These are phyloP conservation scores for Lophiotrema nucula DNA, from an alignment of 495 filamentous ascomycete genomes.

Conservation along the genomic window DNA sequence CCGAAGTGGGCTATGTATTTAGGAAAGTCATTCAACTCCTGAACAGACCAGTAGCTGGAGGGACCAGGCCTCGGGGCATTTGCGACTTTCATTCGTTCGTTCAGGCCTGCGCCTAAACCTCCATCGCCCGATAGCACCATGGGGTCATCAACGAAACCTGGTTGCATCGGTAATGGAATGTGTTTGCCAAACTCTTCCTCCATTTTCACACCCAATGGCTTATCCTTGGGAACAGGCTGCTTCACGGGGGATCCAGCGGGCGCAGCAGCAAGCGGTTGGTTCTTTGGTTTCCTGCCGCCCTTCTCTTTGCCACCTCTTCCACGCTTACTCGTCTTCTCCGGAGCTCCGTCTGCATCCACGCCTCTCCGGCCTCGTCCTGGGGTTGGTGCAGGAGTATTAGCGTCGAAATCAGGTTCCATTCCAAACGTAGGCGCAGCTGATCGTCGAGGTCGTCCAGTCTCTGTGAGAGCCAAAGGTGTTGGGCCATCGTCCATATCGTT, in stretches of 20 bases:
- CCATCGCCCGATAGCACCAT: constrained; percentile 12
- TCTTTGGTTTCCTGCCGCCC: constrained; percentile 35
- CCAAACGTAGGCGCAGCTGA: constrained; percentile 73
- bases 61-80: constrained; percentile 44
- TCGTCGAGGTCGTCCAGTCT: constrained; percentile 66
- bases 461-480: constrained; percentile 50
- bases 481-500: constrained; percentile 34
- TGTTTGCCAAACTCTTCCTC: constrained; percentile 20
- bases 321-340: constrained; percentile 38
- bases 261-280: constrained; percentile 38
- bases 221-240: constrained; percentile 32
- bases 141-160: constrained; percentile 13
- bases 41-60: constrained; percentile 97
- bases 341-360: constrained; percentile 17
- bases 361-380: constrained; percentile 30
- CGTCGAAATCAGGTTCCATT: constrained; percentile 45
- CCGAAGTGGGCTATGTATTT: constrained; percentile 77
- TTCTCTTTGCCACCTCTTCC: constrained; percentile 35
- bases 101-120: neutral
- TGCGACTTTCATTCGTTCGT: constrained; percentile 8
- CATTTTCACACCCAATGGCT: constrained; percentile 21
- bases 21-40: constrained; percentile 81
- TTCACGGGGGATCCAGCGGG: constrained; percentile 34
- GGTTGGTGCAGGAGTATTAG: constrained; percentile 43
- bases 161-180: constrained; percentile 9